Conservation (phyloP, 2,329 filamentous ascomycete species). For the Didymella segeticola region DNA sequence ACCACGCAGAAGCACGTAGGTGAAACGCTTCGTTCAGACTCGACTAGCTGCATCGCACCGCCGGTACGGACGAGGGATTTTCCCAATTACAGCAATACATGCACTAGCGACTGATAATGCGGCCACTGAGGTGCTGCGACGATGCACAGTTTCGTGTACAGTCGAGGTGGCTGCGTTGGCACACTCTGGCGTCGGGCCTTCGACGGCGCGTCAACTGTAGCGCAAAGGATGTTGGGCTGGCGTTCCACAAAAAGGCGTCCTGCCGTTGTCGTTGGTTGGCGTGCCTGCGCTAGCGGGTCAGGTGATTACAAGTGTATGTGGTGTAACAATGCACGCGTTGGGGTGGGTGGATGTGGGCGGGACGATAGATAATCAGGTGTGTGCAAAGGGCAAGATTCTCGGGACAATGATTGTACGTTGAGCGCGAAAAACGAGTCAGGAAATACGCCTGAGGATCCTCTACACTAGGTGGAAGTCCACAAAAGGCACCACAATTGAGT, state of each 20-base stretch:
- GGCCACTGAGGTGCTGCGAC: constrained; percentile 7
- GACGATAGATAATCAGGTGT: background rate
- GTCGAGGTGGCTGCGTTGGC: constrained; percentile 6
- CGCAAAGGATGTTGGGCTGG: constrained; percentile 13
- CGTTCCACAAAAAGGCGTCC: constrained; percentile 15
- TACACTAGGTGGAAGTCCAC: no score
- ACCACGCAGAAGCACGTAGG: no score
- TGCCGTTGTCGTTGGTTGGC: constrained; percentile 15
- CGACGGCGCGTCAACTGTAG: constrained; percentile 16
- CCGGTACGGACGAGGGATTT: background rate
- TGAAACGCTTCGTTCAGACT: background rate
- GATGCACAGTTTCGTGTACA: background rate
- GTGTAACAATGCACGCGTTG: constrained; percentile 15
- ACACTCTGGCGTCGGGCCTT: constrained; percentile 9
- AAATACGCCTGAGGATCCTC: no score
- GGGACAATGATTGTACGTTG: no score
- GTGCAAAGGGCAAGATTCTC: background rate
- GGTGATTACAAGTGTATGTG: constrained; percentile 18
- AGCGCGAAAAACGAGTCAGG: no score
- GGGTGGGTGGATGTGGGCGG: constrained; percentile 9
- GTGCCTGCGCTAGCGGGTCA: constrained; percentile 20
- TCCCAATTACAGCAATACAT: constrained; percentile 2
- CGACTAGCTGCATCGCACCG: constrained; percentile 9
- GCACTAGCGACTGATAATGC: constrained; percentile 8
- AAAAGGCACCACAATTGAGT: no score